Evolutionary conservation across 306 rosid genomes (phyloP), one percentile per base, ranked within the genome.

Genomic region (Dalbergia oliveri): DNA sequence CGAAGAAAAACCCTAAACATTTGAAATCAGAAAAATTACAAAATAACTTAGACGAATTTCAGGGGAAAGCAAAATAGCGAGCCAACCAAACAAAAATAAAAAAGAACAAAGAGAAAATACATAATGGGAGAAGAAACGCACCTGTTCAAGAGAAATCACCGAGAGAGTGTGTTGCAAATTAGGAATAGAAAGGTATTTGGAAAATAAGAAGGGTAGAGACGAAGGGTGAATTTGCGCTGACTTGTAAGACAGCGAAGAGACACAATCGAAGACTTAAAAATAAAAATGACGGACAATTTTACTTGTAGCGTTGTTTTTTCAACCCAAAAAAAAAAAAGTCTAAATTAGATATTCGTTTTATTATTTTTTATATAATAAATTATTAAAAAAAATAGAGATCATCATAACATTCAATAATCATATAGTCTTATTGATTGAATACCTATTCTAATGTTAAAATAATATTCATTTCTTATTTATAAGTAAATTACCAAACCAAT

Each of bases 1-100:
- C 44, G 84, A 76, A 15, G 65, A 41, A 72, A 69, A 69, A 45
- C 86, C 88, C 88, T 84, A 73, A 31, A 75, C 81, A 37, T 0
- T 31, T 15, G 14, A 56, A 56, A 87, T 73, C 5, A 10, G 21
- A 8, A 44, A 59, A 66, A 58, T 9, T n/a, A 11, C 14, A 12
- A 78, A 78, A 6, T 23, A 37, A 62, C 18, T 14, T 8, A n/a
- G 3, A 43, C 10, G 47, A 43, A 73, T 67, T 69, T 56, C 2
- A 19, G n/a, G 35, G 0, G 14, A 14, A 4, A 4, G 8, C 9
- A 41, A 37, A 39, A 14, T 11, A 51, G 11, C 15, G 19, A 44
- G 31, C 14, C 13, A 47, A 62, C 33, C 16, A 47, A 62, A 60
- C 49, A 31, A 4, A 63, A 16, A 47, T 15, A 21, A 16, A 0